Evolutionary conservation across 257 asterid species (phyloP).

Genomic region (Scutellaria minor): DNA sequence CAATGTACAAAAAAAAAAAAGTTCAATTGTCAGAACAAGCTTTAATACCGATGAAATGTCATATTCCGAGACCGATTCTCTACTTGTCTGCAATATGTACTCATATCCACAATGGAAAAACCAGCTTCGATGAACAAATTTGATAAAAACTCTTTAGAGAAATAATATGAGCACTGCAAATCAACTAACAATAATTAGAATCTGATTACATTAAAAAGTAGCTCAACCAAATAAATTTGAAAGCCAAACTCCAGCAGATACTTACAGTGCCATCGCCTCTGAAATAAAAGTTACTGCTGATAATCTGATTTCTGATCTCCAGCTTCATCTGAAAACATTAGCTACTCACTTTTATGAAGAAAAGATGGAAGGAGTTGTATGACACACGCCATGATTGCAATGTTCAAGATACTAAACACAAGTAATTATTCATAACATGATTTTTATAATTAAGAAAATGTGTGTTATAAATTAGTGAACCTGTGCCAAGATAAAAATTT

Average conservation of each 20-base stretch:
- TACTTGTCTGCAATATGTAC: constrained; percentile 58
- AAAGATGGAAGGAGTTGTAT: constrained; percentile 20
- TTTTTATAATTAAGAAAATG: not conserved
- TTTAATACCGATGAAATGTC: constrained; percentile 62
- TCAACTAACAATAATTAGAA: constrained; percentile 30
- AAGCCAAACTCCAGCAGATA: constrained; percentile 24
- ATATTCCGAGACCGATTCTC: constrained; percentile 60
- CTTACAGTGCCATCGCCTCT: constrained; percentile 91
- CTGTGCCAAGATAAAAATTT: not conserved
- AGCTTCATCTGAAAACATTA: constrained; percentile 65
- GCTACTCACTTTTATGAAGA: constrained; percentile 32
- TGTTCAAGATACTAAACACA: constrained; percentile 13
- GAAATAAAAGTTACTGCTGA: constrained; percentile 67
- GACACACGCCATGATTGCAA: constrained; percentile 5
- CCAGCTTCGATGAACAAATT: constrained; percentile 67
- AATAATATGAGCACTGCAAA: constrained; percentile 76
- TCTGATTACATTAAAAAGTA: constrained; percentile 19
- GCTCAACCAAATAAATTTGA: constrained; percentile 26
- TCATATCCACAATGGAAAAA: constrained; percentile 53
- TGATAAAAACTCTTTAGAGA: constrained; percentile 63
- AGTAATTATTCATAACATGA: not conserved
- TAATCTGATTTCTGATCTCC: constrained; percentile 71
- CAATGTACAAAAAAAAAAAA: not conserved
- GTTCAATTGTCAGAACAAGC: constrained; percentile 23
- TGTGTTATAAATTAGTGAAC: too few species aligned